A percentile compares a stretch with the other conserved stretches of the same genome.
phyloP scores from a whole-genome alignment of 352 stramenopile genomes.

The Phytophthora agathidicida region DNA sequence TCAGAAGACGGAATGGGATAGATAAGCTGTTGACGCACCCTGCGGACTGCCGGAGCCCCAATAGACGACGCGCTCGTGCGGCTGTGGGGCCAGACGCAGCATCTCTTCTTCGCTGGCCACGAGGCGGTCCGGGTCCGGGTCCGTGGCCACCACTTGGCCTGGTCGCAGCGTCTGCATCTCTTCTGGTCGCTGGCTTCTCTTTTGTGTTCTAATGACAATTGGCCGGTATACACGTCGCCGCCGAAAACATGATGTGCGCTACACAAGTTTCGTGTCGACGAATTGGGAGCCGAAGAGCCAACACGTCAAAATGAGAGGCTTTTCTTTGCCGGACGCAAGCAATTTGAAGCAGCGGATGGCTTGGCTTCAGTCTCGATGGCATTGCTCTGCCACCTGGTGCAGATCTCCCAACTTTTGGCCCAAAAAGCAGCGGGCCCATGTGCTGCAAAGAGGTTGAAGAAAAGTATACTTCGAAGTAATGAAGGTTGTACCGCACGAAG shows the following conservation, averaged over 20 bases:
- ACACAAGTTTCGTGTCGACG: conserved; percentile 7
- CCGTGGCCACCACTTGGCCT: not conserved
- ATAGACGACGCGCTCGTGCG: conserved; percentile 80
- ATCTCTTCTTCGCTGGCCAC: conserved; percentile 66
- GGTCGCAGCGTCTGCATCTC: conserved; percentile 10
- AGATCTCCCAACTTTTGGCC: too few species aligned
- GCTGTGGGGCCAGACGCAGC: conserved; percentile 53
- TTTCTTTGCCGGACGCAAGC: conserved; percentile 2
- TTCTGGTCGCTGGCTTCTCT: conserved; percentile 1
- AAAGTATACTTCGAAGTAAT: too few species aligned
- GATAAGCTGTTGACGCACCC: conserved; percentile 47
- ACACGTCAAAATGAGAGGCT: conserved; percentile 4
- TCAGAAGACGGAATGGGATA: not conserved
- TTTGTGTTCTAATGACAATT: conserved; percentile 21
- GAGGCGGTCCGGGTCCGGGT: conserved; percentile 26
- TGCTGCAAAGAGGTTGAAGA: too few species aligned
- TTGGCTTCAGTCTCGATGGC: too few species aligned
- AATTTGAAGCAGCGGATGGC: conserved; percentile 11
- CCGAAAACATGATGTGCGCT: conserved; percentile 1
- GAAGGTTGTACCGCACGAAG: too few species aligned
- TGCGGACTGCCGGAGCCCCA: conserved; percentile 86
- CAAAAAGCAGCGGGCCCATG: not conserved
- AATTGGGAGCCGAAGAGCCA: conserved; percentile 8
- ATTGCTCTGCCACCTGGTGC: too few species aligned
- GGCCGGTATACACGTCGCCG: conserved; percentile 11